Conservation (phyloP, 768 basidiomycete species). For the Hypholoma fasciculare region DNA sequence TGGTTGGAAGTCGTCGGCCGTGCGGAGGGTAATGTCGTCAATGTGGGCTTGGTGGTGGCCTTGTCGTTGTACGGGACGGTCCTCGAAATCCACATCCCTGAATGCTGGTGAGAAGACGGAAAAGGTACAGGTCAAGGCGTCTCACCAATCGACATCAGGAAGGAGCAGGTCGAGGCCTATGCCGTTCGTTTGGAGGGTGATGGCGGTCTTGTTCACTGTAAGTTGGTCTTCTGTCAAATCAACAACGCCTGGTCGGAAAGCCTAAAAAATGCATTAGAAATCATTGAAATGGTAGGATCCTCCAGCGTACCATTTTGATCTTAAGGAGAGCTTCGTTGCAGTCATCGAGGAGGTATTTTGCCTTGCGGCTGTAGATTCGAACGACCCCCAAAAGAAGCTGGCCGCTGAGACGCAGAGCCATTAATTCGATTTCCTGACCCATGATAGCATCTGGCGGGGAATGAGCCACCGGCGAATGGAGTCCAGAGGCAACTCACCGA, state of each 20-base stretch:
- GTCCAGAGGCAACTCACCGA: conserved; percentile 46
- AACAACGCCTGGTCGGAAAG: conserved; percentile 92
- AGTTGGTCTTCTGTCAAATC: conserved; percentile 97
- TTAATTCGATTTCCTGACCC: conserved; percentile 87
- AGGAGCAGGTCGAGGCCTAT: conserved; percentile 80
- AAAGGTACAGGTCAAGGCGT: background rate
- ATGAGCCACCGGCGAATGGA: background rate
- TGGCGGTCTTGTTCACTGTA: conserved; percentile 81
- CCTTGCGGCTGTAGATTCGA: conserved; percentile 96
- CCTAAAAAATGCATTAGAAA: conserved; percentile 42
- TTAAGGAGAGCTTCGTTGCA: conserved; percentile 95
- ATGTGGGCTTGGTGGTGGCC: conserved; percentile 83
- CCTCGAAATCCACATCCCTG: conserved; percentile 83
- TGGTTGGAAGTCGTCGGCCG: conserved; percentile 68
- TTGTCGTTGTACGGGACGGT: conserved; percentile 60
- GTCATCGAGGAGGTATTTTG: conserved; percentile 96
- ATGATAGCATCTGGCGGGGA: conserved; percentile 76
- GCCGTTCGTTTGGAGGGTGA: conserved; percentile 78
- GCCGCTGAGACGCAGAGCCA: conserved; percentile 96
- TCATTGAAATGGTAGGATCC: background rate
- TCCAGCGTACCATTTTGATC: conserved; percentile 81
- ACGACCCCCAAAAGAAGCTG: conserved; percentile 96
- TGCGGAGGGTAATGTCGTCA: conserved; percentile 87
- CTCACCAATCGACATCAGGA: conserved; percentile 80
- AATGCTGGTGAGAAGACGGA: conserved; percentile 12